Percentiles rank a stretch among this genome's conserved stretches.
phyloP scores from a whole-genome alignment of 2,329 filamentous ascomycete genomes.

The Colletotrichum musae region DNA sequence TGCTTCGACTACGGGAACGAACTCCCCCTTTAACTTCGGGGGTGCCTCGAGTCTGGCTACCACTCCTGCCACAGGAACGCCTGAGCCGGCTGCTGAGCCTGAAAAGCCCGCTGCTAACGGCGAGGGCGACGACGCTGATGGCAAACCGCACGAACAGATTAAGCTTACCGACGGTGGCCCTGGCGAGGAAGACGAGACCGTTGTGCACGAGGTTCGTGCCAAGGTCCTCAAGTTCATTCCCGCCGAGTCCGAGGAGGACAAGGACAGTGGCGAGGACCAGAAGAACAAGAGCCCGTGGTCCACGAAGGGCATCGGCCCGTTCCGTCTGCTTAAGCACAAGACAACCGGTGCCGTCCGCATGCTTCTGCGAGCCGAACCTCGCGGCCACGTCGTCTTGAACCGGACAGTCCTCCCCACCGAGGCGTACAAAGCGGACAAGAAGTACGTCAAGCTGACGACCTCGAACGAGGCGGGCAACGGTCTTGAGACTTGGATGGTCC shows the following conservation, averaged over 20 bases:
- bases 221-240: slow-evolving; percentile 76
- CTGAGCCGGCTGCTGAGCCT: slow-evolving; percentile 65
- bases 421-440: slow-evolving; percentile 73
- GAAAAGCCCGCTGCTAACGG: slow-evolving; percentile 46
- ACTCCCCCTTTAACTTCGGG: slow-evolving; percentile 70
- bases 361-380: slow-evolving; percentile 81
- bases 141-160: slow-evolving; percentile 76
- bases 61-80: slow-evolving; percentile 71
- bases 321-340: slow-evolving; percentile 83
- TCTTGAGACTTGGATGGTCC: slow-evolving; percentile 79
- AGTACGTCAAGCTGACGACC: slow-evolving; percentile 72
- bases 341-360: slow-evolving; percentile 76
- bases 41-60: slow-evolving; percentile 74
- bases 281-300: slow-evolving; percentile 74
- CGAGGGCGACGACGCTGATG: slow-evolving; percentile 63
- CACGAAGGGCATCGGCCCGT: slow-evolving; percentile 78
- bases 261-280: slow-evolving; percentile 55
- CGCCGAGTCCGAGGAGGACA: slow-evolving; percentile 60
- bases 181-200: slow-evolving; percentile 80
- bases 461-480: slow-evolving; percentile 71
- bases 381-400: slow-evolving; percentile 82
- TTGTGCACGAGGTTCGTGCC: slow-evolving; percentile 78
- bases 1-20: slow-evolving; percentile 61
- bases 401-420: slow-evolving; percentile 73
- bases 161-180: slow-evolving; percentile 77